These are phyloP conservation scores for Cryptococcus neoformans DNA, from an alignment of 1,284 basidiomycete species.

Conservation along the genomic window DNA sequence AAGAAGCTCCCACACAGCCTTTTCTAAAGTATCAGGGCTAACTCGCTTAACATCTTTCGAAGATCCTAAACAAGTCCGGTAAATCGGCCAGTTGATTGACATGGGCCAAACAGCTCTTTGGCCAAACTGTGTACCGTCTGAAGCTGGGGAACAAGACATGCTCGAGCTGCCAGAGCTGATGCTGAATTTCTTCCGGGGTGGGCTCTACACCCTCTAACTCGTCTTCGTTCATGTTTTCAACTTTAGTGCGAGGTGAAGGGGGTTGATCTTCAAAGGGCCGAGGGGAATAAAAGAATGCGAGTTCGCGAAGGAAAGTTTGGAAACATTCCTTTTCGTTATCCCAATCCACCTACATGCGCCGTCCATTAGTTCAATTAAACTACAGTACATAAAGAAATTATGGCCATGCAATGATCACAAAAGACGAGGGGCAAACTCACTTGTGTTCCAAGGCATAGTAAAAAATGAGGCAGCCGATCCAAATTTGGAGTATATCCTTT, in stretches of 20 bases:
- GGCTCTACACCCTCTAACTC: constrained; percentile 5
- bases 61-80: constrained; percentile 84
- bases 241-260: not conserved
- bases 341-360: constrained; percentile 73
- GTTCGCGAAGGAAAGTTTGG: constrained; percentile 74
- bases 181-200: constrained; percentile 37
- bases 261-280: constrained; percentile 40
- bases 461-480: constrained; percentile 76
- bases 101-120: constrained; percentile 55
- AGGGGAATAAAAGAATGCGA: constrained; percentile 87
- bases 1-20: no score
- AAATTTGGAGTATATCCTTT: constrained; percentile 81
- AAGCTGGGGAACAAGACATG: constrained; percentile 82
- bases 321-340: constrained; percentile 81
- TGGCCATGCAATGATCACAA: not conserved
- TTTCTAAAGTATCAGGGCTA: no score
- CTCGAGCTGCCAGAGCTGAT: constrained; percentile 77
- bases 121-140: constrained; percentile 67
- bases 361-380: not conserved
- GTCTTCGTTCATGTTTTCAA: constrained; percentile 5
- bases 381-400: no score
- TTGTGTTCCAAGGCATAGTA: constrained; percentile 81
- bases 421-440: constrained; percentile 48
- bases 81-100: constrained; percentile 81
- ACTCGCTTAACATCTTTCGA: constrained; percentile 68